Evolutionary conservation across 306 rosid species (phyloP).

Genomic region (Citrullus colocynthis): DNA sequence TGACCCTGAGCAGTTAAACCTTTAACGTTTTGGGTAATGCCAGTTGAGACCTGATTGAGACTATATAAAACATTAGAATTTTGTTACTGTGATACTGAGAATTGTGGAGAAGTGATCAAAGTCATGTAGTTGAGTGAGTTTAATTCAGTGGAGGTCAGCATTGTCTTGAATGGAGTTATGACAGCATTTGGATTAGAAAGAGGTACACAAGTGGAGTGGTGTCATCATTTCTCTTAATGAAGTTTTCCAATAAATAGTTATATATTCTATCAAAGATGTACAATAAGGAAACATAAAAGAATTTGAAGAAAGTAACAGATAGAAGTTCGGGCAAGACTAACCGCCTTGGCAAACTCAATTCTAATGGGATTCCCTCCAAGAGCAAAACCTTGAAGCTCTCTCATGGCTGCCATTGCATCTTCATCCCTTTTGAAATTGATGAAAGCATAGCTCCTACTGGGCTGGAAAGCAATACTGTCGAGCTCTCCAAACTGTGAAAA

Average conservation of each 20-base stretch:
- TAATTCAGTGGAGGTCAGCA: slow-evolving; percentile 2
- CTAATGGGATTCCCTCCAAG: slow-evolving; percentile 75
- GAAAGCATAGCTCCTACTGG: slow-evolving; percentile 79
- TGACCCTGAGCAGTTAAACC: neutral
- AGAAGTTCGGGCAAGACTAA: slow-evolving; percentile 70
- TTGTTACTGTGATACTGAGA: neutral
- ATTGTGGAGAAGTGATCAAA: neutral
- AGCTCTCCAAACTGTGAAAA: slow-evolving; percentile 61
- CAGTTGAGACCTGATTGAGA: neutral
- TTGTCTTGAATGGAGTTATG: neutral
- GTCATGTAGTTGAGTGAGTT: neutral
- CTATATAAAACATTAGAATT: neutral
- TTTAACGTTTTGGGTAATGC: neutral
- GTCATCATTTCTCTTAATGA: neutral
- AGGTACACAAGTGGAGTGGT: neutral
- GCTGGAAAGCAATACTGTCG: slow-evolving; percentile 74
- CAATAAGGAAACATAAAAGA: slow-evolving; percentile 12
- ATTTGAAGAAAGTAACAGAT: slow-evolving; percentile 29
- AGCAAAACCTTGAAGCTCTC: slow-evolving; percentile 55
- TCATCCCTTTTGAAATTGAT: slow-evolving; percentile 60
- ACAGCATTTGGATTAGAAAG: neutral
- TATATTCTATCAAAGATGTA: neutral
- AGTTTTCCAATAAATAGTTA: neutral
- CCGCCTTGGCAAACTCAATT: slow-evolving; percentile 98
- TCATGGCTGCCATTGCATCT: slow-evolving; percentile 72